These are phyloP conservation scores for Phytopythium helicoides DNA, from an alignment of 352 stramenopile species.

Conservation along the genomic window DNA sequence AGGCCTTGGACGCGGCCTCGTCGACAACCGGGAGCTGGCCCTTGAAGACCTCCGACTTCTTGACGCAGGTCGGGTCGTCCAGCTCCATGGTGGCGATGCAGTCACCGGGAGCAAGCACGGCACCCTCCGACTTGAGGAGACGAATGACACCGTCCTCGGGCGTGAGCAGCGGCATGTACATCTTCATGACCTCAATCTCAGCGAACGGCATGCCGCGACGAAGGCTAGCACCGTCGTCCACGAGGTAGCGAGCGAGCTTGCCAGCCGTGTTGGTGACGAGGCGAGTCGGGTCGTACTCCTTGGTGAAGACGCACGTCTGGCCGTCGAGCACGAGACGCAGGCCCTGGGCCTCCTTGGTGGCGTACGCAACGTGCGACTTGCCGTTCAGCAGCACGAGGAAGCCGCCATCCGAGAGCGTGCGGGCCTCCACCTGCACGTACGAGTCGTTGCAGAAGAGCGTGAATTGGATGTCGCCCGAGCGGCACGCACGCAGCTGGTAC, in stretches of 20 bases:
- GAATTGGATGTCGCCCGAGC: slow-evolving; percentile 91
- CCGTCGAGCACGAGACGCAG: slow-evolving; percentile 94
- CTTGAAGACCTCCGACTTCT: slow-evolving; percentile 91
- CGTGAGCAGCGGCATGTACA: slow-evolving; percentile 99
- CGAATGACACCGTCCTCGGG: slow-evolving; percentile 95
- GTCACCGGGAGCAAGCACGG: slow-evolving; percentile 94
- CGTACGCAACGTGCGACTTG: slow-evolving; percentile 97
- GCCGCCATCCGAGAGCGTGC: slow-evolving; percentile 96
- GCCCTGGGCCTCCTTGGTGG: slow-evolving; percentile 88
- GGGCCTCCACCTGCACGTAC: slow-evolving; percentile 93
- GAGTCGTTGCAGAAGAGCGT: slow-evolving; percentile 88
- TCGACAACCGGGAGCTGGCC: slow-evolving; percentile 67
- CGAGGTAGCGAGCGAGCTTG: slow-evolving; percentile 99
- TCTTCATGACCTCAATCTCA: slow-evolving; percentile 99
- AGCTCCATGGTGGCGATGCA: slow-evolving; percentile 97
- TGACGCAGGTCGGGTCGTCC: slow-evolving; percentile 97
- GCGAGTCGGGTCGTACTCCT: slow-evolving; percentile 99
- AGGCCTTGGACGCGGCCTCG: slow-evolving; percentile 32
- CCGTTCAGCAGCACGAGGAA: slow-evolving; percentile 97
- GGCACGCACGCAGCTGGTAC: slow-evolving; percentile 94
- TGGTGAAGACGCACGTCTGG: slow-evolving; percentile 97
- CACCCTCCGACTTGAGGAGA: slow-evolving; percentile 96
- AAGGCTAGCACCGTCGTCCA: slow-evolving; percentile 92
- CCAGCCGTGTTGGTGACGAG: slow-evolving; percentile 97
- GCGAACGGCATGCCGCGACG: slow-evolving; percentile 85